A percentile compares a stretch with the other conserved stretches of the same genome.
Evolutionary conservation across 768 basidiomycete genomes (phyloP).

Genomic region (Leccinellum rugosiceps): DNA sequence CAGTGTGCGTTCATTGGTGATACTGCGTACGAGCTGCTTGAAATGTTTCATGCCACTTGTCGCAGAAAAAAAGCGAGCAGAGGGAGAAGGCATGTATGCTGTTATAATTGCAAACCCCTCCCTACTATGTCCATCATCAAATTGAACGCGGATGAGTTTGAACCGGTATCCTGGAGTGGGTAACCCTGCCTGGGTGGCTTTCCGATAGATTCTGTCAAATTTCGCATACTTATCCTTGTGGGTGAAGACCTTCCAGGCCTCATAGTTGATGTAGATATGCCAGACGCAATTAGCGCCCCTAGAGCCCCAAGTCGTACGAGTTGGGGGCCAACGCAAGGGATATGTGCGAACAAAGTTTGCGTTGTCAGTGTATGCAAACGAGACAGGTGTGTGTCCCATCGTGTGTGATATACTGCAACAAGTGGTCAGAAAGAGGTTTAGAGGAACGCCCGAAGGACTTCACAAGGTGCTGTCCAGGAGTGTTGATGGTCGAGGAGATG

Average conservation of each 20-base stretch:
- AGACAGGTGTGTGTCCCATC: not conserved
- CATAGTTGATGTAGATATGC: not conserved
- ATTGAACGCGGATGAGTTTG: not conserved
- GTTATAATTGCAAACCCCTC: not conserved
- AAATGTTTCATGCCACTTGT: not conserved
- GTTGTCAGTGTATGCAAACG: not conserved
- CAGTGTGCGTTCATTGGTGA: not conserved
- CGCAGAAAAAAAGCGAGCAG: not conserved
- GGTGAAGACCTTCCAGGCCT: not conserved
- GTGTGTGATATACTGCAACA: not conserved
- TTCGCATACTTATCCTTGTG: not conserved
- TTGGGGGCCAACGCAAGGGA: not conserved
- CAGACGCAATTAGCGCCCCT: not conserved
- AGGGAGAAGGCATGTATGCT: not conserved
- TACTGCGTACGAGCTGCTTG: not conserved
- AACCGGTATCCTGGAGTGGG: not conserved
- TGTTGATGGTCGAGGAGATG: not conserved
- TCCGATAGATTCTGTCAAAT: fast-evolving
- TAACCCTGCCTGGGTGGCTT: not conserved
- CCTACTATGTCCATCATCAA: fast-evolving
- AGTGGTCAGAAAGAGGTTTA: not conserved
- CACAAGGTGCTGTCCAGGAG: not conserved
- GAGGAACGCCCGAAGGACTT: not conserved
- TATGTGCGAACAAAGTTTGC: fast-evolving
- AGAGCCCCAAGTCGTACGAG: not conserved